Evolutionary conservation across 768 basidiomycete genomes (phyloP).

Genomic region (Tricholoma matsutake): DNA sequence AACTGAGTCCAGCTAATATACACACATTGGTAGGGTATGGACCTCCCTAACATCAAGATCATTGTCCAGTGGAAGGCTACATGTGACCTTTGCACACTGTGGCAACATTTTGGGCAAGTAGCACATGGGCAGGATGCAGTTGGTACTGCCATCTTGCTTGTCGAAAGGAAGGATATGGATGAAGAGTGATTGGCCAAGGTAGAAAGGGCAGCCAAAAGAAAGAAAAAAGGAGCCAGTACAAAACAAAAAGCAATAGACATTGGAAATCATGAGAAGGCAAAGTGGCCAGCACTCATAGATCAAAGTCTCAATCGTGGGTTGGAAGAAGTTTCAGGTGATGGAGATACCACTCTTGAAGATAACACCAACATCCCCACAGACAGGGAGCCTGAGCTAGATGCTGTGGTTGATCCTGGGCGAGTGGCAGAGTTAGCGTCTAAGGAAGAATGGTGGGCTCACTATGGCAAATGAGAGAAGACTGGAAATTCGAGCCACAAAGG

Average conservation of each 20-base stretch:
- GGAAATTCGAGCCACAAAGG: background rate
- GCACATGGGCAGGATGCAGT: background rate
- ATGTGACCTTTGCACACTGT: too few relatives aligned
- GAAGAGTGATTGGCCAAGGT: too few relatives aligned
- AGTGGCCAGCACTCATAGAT: constrained; percentile 1
- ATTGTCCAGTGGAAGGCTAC: too few relatives aligned
- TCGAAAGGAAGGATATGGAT: too few relatives aligned
- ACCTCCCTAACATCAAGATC: too few relatives aligned
- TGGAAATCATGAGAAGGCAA: too few relatives aligned
- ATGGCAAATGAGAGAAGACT: background rate
- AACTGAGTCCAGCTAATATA: too few relatives aligned
- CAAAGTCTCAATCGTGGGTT: background rate
- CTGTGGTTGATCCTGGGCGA: background rate
- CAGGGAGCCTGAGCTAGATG: too few relatives aligned
- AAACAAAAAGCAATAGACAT: background rate
- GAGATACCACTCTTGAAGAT: background rate
- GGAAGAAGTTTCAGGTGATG: background rate
- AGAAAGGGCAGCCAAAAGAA: background rate
- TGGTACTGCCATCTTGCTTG: background rate
- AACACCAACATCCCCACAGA: too few relatives aligned
- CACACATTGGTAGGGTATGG: too few relatives aligned
- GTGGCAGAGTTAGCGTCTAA: background rate
- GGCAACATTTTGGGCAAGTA: background rate
- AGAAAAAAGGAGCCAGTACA: background rate
- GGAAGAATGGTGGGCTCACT: background rate